Percentiles rank a stretch among this genome's conserved stretches.
phyloP scores from a whole-genome alignment of 2,329 filamentous ascomycete genomes.

The Lecanicillium sp. region DNA sequence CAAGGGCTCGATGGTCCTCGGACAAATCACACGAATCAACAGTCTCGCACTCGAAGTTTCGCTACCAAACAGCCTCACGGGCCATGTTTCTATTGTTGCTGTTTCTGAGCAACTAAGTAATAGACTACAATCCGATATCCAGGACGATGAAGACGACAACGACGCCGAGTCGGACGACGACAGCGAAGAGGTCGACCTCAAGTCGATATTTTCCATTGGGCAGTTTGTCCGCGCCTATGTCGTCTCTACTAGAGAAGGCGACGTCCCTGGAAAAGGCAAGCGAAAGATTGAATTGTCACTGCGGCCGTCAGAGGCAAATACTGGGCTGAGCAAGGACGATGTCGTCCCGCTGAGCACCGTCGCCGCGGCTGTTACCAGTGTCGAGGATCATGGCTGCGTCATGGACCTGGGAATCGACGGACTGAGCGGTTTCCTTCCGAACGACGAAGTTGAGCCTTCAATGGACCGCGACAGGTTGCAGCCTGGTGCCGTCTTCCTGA shows the following conservation, averaged over 20 bases:
- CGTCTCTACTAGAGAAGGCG: conserved; percentile 65
- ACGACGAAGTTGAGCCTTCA: conserved; percentile 66
- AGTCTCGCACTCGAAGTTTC: conserved; percentile 71
- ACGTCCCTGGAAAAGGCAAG: conserved; percentile 55
- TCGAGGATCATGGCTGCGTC: conserved; percentile 92
- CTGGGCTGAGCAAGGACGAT: conserved; percentile 63
- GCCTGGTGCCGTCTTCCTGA: conserved; percentile 78
- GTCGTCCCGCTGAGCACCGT: conserved; percentile 69
- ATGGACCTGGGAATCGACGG: conserved; percentile 81
- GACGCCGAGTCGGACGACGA: conserved; percentile 43
- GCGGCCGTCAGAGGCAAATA: conserved; percentile 71
- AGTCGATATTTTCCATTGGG: conserved; percentile 68
- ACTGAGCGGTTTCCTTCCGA: conserved; percentile 75
- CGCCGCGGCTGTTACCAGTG: conserved; percentile 81
- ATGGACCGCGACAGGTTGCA: conserved; percentile 62
- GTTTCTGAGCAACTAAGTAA: conserved; percentile 74
- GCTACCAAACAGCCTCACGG: conserved; percentile 86
- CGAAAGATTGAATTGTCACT: conserved; percentile 83
- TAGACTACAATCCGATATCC: conserved; percentile 63
- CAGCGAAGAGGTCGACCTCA: conserved; percentile 60
- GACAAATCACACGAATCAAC: conserved; percentile 76
- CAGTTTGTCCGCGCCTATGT: conserved; percentile 86
- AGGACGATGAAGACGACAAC: conserved; percentile 42
- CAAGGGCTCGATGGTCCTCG: conserved; percentile 80
- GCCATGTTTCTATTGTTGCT: conserved; percentile 86